Evolutionary conservation across 2,329 filamentous ascomycete genomes (phyloP), one percentile per base, ranked within the genome.

Genomic region (Paracoccidioides lutzii): DNA sequence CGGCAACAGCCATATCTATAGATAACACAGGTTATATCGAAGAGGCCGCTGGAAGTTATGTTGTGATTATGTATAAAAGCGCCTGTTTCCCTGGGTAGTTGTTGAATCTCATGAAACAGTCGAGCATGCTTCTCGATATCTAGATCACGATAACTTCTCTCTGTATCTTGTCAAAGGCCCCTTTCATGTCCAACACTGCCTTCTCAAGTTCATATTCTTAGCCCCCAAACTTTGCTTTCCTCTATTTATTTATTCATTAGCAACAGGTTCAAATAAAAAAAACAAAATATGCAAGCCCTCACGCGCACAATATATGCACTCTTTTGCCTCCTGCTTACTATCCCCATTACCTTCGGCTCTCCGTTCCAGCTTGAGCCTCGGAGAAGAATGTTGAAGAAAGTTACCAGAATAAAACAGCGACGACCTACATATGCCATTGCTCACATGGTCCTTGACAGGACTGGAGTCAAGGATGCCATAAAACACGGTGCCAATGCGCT

Each of bases 351-450:
- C 46, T 49, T 49, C 33, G 33, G 32, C 33, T 37, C 14, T 22
- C 33, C 46, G 33, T 2, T 28, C 7, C 14, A 38, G 7, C 37
- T 38, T 38, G 37, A 38, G 12, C 7, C 37, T 38, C 37, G 37
- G 7, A 12, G 7, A 38, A 38, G 3, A 3, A 49, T 4, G 0
- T 22, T 38, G n/a, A 12, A 37, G 30, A n/a, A 32, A 37, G 46
- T 7, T 1, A 8, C 12, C 32, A n/a, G 8, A 32, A 4, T 5
- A n/a, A 4, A 22, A 49, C 7, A 38, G 37, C 7, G 37, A 28
- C 35, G 40, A 22, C 50, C 46, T 46, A 53, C 37, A 22, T 54
- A 54, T 8, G 42, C 52, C 42, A 54, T 85, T 69, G 10, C 83
- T 82, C 61, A 62, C 55, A 53, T 55, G 32, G 56, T 61, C 45